phyloP scores from a whole-genome alignment of 148 eudicot genomes.

The Chenopodium formosanum region DNA sequence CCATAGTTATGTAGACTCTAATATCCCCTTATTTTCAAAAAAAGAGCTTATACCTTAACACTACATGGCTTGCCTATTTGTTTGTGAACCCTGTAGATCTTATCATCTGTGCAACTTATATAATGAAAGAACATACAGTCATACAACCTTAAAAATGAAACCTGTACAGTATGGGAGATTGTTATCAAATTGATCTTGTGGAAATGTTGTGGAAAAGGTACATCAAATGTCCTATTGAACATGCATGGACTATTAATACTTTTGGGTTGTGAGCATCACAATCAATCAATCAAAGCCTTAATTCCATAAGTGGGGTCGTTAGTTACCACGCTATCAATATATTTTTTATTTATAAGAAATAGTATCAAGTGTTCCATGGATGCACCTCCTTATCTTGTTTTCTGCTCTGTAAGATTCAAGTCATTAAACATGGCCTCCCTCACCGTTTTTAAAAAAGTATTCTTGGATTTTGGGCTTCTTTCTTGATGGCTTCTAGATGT shows the following conservation, averaged over 20 bases:
- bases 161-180: not conserved
- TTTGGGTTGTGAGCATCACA: too few species aligned
- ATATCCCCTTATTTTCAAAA: too few species aligned
- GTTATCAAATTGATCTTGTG: not conserved
- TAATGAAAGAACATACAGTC: not conserved
- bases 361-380: too few species aligned
- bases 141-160: not conserved
- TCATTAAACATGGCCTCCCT: not conserved
- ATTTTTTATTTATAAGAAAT: too few species aligned
- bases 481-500: not conserved
- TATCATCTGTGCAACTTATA: not conserved
- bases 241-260: not conserved
- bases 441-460: not conserved
- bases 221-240: not conserved
- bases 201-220: not conserved
- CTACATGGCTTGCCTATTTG: too few species aligned
- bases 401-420: not conserved
- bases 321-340: too few species aligned
- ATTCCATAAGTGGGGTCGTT: too few species aligned
- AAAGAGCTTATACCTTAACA: too few species aligned
- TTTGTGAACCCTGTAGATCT: not conserved
- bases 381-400: too few species aligned
- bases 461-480: not conserved
- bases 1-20: too few species aligned
- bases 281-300: too few species aligned